These are phyloP conservation scores for Triglochin maritima DNA, from an alignment of 106 monocot species.

Conservation along the genomic window DNA sequence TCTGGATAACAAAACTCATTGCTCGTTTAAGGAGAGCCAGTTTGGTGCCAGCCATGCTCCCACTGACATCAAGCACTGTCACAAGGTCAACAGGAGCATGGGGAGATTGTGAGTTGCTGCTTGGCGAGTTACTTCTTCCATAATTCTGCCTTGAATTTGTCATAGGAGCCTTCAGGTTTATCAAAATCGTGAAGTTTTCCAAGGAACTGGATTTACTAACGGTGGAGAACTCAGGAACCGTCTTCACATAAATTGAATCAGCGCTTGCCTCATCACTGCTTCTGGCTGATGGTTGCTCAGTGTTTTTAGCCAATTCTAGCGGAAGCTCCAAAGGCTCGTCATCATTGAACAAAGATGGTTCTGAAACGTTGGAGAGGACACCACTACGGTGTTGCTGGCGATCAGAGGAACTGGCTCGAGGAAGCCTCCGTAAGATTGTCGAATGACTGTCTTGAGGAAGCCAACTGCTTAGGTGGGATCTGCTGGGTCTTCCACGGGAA, in stretches of 20 bases:
- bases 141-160: slow-evolving; percentile 10
- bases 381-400: slow-evolving; percentile 10
- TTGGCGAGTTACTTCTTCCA: background rate
- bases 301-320: slow-evolving; percentile 6
- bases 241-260: slow-evolving; percentile 34
- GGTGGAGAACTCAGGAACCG: slow-evolving; percentile 43
- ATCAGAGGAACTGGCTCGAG: slow-evolving; percentile 27
- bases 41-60: slow-evolving; percentile 96
- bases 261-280: slow-evolving; percentile 5
- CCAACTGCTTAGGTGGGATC: slow-evolving; percentile 42
- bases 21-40: slow-evolving; percentile 85
- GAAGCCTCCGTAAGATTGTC: slow-evolving; percentile 38
- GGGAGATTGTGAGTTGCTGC: slow-evolving; percentile 9
- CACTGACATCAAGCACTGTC: slow-evolving; percentile 88
- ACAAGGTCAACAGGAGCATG: slow-evolving; percentile 79
- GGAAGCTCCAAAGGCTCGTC: slow-evolving; percentile 52
- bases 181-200: slow-evolving; percentile 7
- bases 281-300: slow-evolving; percentile 2
- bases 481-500: slow-evolving; percentile 23
- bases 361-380: slow-evolving; percentile 21
- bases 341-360: slow-evolving; percentile 49
- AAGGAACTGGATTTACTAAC: background rate
- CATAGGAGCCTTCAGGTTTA: slow-evolving; percentile 10
- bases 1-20: slow-evolving; percentile 92
- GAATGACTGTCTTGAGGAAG: slow-evolving; percentile 33